These are phyloP conservation scores for Ilyonectria sp. DNA, from an alignment of 2,329 filamentous ascomycete species.

Conservation along the genomic window DNA sequence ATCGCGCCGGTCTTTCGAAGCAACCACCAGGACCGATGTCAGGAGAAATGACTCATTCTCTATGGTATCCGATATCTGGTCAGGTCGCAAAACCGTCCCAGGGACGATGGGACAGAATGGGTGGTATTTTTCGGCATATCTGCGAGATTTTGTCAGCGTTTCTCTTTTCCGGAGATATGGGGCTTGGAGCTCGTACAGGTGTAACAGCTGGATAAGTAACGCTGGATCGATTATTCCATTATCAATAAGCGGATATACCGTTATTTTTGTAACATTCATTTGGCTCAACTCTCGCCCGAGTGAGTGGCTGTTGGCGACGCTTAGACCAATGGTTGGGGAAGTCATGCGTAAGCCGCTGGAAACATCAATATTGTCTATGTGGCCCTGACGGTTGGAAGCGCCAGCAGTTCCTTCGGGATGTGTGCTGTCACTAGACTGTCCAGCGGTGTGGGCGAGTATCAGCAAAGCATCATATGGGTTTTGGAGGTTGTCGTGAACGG, in stretches of 20 bases:
- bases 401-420: neutral
- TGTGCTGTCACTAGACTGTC: neutral
- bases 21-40: conserved; percentile 25
- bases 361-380: neutral
- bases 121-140: conserved; percentile 19
- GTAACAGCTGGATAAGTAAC: conserved; percentile 11
- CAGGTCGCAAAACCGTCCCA: conserved; percentile 13
- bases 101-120: conserved; percentile 19
- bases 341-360: neutral
- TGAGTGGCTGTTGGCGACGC: neutral
- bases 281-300: neutral
- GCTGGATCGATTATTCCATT: conserved; percentile 15
- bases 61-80: conserved; percentile 24
- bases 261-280: conserved; percentile 16
- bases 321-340: neutral
- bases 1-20: conserved; percentile 27
- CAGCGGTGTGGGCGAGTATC: conserved; percentile 25
- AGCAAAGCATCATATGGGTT: conserved; percentile 20
- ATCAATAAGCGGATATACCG: conserved; percentile 14
- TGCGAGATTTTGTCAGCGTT: neutral
- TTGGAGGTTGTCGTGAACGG: conserved; percentile 17
- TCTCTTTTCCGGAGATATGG: neutral
- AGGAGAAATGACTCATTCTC: conserved; percentile 28
- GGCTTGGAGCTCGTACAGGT: neutral
- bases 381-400: neutral